Evolutionary conservation across 352 stramenopile genomes (phyloP), one percentile per base, ranked within the genome.

Genomic region (Plasmopara halstedii): DNA sequence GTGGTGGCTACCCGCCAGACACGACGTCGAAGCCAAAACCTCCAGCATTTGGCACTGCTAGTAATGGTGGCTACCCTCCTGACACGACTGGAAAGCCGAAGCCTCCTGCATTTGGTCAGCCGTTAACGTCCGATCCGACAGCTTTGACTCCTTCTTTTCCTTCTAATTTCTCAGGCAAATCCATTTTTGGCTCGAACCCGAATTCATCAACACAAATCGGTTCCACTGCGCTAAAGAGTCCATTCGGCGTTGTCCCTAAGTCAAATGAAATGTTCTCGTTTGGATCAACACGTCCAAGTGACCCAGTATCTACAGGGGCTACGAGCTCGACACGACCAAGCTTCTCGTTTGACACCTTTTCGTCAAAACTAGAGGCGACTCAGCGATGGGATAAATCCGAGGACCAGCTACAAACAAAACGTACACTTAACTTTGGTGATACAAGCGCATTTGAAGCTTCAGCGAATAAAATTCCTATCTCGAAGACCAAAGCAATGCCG

Each of bases 341-440:
- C 18, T 73, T 71, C 46, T 65, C 62, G 1, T 64, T 72, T 41
- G 29, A 60, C 26, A 58, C 15, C 25, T n/a, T 53, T 19, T 49
- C 62, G 13, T 42, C 51, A 21, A 48, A 35, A 7, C 13, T 47
- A 13, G 55, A 41, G 23, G 46, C 13, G 19, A 48, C 19, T 39
- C 32, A 50, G 13, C 53, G 49, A 31, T 19, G 23, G 10, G 38
- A 51, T 19, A 46, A 10, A 11, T 42, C 18, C 8, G 40, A 55
- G 2, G 41, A 57, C 8, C 17, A 53, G 13, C 48, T 29, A 42
- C 36, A 21, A 21, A 68, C 58, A 5, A 61, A 67, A 33, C 62
- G 62, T 14, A 72, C 57, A 14, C 34, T 72, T 14, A 49, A 56
- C 13, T 72, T 72, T 40, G 58, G 46, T 17, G 59, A 69, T 37